Evolutionary conservation across 495 filamentous ascomycete genomes (phyloP).

Genomic region (Halenospora varia): DNA sequence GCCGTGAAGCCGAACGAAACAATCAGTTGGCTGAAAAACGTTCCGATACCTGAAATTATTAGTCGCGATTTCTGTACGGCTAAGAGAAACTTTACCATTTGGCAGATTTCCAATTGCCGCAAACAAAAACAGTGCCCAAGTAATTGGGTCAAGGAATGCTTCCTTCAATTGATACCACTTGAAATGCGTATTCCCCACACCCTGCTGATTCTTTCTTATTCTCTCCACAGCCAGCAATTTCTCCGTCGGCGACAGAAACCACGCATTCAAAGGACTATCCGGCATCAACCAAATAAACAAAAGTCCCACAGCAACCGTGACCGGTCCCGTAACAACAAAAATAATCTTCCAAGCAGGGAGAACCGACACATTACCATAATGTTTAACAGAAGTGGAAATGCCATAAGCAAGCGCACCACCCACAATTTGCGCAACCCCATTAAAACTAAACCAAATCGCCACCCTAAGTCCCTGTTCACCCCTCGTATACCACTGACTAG

Average conservation of each 20-base stretch:
- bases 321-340: conserved; percentile 46
- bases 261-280: conserved; percentile 60
- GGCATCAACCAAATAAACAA: conserved; percentile 59
- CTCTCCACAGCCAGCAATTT: conserved; percentile 58
- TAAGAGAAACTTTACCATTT: conserved; percentile 33
- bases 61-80: conserved; percentile 22
- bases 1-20: conserved; percentile 40
- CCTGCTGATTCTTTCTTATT: conserved; percentile 60
- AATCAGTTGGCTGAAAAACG: conserved; percentile 65
- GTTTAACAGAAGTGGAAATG: conserved; percentile 45
- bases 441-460: conserved; percentile 42
- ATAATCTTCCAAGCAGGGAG: conserved; percentile 47
- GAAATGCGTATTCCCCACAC: conserved; percentile 60
- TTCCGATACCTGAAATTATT: conserved; percentile 54
- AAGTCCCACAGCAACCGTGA: conserved; percentile 50
- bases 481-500: conserved; percentile 63
- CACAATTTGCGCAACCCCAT: conserved; percentile 41
- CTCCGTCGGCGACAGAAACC: conserved; percentile 51
- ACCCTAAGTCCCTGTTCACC: conserved; percentile 47
- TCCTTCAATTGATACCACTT: conserved; percentile 57
- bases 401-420: conserved; percentile 53
- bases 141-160: conserved; percentile 51
- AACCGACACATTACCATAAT: conserved; percentile 25
- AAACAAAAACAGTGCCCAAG: conserved; percentile 55
- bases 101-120: conserved; percentile 46